These are phyloP conservation scores for Cyathus striatus DNA, from an alignment of 768 basidiomycete species.

Conservation along the genomic window DNA sequence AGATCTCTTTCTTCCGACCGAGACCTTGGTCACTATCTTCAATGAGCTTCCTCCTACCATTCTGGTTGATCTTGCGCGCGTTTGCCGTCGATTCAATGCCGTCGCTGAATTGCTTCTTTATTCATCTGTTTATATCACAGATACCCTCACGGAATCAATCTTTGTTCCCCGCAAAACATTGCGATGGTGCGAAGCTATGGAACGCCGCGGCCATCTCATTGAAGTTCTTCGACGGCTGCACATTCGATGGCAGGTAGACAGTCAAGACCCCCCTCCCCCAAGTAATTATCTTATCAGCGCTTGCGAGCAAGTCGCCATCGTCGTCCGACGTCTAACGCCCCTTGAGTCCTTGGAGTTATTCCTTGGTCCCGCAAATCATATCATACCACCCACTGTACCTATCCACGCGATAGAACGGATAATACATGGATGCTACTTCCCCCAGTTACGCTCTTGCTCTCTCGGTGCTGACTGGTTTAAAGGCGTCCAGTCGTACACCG, in stretches of 20 bases:
- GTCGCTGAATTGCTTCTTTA: slow-evolving; percentile 61
- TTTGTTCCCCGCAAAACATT: slow-evolving; percentile 37
- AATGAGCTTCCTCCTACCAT: slow-evolving; percentile 25
- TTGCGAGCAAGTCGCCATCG: slow-evolving; percentile 32
- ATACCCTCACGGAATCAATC: slow-evolving; percentile 35
- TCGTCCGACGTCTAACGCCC: slow-evolving; percentile 26
- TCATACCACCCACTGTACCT: slow-evolving; percentile 6
- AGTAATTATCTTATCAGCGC: slow-evolving; percentile 26
- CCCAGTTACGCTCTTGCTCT: slow-evolving; percentile 33
- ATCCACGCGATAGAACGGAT: slow-evolving; percentile 45
- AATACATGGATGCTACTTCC: slow-evolving; percentile 30
- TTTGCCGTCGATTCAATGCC: slow-evolving; percentile 42
- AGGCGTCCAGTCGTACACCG: slow-evolving; percentile 34
- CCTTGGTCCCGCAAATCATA: slow-evolving; percentile 40
- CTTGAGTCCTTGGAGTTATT: slow-evolving; percentile 55
- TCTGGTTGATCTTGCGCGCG: slow-evolving; percentile 36
- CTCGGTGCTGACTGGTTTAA: slow-evolving; percentile 42
- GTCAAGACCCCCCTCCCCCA: slow-evolving; percentile 16
- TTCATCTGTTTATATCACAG: slow-evolving; percentile 42
- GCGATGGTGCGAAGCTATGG: slow-evolving; percentile 49
- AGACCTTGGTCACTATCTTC: slow-evolving; percentile 49
- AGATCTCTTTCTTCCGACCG: slow-evolving; percentile 43
- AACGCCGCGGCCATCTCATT: slow-evolving; percentile 37
- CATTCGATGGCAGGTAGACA: slow-evolving; percentile 49
- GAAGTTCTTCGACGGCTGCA: slow-evolving; percentile 41